phyloP scores from a whole-genome alignment of 108 stramenopile genomes.

The Cyclotella atomus region DNA sequence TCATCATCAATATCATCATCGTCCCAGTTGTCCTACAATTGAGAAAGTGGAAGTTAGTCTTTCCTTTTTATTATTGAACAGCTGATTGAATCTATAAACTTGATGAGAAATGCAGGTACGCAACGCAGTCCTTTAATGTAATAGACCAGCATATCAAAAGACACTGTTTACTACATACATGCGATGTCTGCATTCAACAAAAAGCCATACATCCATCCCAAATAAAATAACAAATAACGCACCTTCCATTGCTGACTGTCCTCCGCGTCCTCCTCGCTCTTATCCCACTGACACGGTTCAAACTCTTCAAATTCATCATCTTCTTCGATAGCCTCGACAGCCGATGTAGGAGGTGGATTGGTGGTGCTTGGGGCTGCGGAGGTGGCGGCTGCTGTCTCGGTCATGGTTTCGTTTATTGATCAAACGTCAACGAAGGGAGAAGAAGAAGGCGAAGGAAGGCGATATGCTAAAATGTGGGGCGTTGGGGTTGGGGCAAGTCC shows the following conservation, averaged over 20 bases:
- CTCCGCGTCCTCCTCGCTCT: constrained; percentile 81
- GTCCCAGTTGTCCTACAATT: constrained; percentile 88
- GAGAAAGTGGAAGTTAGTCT: not conserved
- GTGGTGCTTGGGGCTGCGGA: constrained; percentile 17
- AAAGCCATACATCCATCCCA: too few relatives aligned
- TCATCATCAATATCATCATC: constrained; percentile 96
- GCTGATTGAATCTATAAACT: too few relatives aligned
- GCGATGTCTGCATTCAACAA: too few relatives aligned
- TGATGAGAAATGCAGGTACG: too few relatives aligned
- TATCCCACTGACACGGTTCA: constrained; percentile 83
- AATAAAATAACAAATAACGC: too few relatives aligned
- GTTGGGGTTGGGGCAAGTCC: too few relatives aligned
- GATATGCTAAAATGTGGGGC: too few relatives aligned
- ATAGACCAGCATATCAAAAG: too few relatives aligned
- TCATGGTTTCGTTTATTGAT: constrained; percentile 19
- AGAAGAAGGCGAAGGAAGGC: not conserved
- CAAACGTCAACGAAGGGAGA: not conserved
- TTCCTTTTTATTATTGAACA: too few relatives aligned
- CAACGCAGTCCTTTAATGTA: too few relatives aligned
- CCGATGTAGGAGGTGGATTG: constrained; percentile 25
- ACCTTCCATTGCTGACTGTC: constrained; percentile 92
- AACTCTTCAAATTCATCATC: constrained; percentile 97
- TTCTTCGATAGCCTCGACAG: constrained; percentile 90
- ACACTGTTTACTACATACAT: too few relatives aligned
- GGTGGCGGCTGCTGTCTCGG: constrained; percentile 23